Base-by-base conservation (phyloP, 352 stramenopile genomes). In the Phytopythium vexans region DNA sequence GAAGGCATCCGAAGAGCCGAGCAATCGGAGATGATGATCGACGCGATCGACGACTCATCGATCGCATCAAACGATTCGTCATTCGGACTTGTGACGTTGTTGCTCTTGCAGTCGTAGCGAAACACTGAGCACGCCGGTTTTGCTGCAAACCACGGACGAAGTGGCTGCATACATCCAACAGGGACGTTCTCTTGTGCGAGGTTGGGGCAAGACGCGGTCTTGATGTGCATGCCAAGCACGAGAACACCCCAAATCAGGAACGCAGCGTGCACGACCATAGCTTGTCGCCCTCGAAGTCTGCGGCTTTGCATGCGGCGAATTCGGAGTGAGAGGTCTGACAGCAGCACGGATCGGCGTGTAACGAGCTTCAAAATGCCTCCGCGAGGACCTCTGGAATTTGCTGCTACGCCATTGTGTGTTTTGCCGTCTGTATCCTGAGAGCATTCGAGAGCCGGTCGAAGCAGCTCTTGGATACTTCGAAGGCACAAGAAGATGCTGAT, bases 21-120 rank as follows among this genome's bases (percentile, higher is more conserved):
- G 32, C 62, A 74, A 16, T 71, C 54, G 14, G 43, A 44, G 21
- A 74, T 37, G 12, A 60, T 31, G 6, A 74, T 38, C 9, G 62
- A 45, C 1, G 41, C 16, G 2, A 74, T 41, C 1, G 14, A 53
- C 6, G n/a, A 31, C 3, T 42, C 34, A 6, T 72, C 62, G 31
- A 74, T 38, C 1, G 34, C 8, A 0, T 6, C 34, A 8, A 69
- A 44, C 10, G 53, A 37, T 4, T 45, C 40, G 8, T 44, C 44
- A 0, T 35, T 21, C 7, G 38, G 54, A 16, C 35, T 57, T 8
- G 10, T 27, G 31, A 38, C 49, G 40, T 64, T 45, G n/a, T 63
- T 45, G 0, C 66, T 46, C 1, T 40, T 41, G 32, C 55, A 72
- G 14, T 49, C 54, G 39, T 51, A 45, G 36, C 57, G 53, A 7